phyloP scores from a whole-genome alignment of 202 grass and related monocot species.

The Schoenoplectus triqueter region DNA sequence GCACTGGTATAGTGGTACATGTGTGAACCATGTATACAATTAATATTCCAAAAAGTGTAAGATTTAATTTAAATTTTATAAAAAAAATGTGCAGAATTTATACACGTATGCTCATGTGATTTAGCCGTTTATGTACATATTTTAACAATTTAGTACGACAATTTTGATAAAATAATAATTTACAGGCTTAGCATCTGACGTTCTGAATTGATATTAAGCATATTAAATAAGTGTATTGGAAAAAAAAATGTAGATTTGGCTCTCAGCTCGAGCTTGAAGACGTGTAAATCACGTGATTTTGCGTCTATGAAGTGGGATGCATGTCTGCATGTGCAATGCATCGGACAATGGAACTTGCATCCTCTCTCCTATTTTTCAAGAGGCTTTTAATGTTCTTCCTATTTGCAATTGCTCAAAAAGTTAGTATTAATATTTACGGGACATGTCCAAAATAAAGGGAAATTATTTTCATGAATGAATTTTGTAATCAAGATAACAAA shows the following conservation, averaged over 20 bases:
- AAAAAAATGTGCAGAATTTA: no score
- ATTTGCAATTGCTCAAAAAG: neutral
- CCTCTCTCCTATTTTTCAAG: neutral
- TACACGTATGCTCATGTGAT: no score
- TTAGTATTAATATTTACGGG: neutral
- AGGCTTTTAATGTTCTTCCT: neutral
- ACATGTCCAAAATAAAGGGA: neutral
- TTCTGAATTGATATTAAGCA: neutral
- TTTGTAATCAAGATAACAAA: neutral
- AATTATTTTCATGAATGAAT: neutral
- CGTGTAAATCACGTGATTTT: conserved; percentile 26
- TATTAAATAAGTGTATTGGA: neutral
- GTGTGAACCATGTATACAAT: no score
- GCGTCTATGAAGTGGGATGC: neutral
- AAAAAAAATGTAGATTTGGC: neutral
- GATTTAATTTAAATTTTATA: no score
- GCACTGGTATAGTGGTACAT: no score
- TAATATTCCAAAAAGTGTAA: no score
- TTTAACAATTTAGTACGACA: neutral
- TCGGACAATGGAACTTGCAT: neutral
- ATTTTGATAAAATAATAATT: neutral
- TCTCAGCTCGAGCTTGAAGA: neutral
- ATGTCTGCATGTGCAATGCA: conserved; percentile 2
- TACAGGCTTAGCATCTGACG: neutral
- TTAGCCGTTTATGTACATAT: neutral